Conservation (phyloP, 495 filamentous ascomycete species). For the Penicillium daleae region DNA sequence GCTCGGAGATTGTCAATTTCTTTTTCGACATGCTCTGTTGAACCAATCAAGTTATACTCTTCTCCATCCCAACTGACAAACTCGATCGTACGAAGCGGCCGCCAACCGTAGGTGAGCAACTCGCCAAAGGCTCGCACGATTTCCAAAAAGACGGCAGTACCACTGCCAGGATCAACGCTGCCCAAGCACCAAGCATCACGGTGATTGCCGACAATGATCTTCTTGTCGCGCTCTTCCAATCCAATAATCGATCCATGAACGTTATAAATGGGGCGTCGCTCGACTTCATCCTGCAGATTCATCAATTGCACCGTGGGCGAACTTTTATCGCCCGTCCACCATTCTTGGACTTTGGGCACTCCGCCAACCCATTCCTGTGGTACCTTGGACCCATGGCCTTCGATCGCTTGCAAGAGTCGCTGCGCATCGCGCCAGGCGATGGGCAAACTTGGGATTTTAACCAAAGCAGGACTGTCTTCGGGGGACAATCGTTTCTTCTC, state of each 20-base stretch:
- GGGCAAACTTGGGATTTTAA: conserved; percentile 85
- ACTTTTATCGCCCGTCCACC: conserved; percentile 79
- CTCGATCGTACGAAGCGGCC: conserved; percentile 87
- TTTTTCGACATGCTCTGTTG: conserved; percentile 90
- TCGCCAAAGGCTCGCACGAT: conserved; percentile 81
- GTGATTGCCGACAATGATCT: conserved; percentile 90
- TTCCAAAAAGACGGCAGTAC: conserved; percentile 90
- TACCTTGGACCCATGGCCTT: conserved; percentile 73
- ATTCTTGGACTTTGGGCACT: conserved; percentile 69
- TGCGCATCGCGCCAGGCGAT: conserved; percentile 88
- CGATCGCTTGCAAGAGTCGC: conserved; percentile 71
- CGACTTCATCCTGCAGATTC: conserved; percentile 84
- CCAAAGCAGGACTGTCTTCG: conserved; percentile 71
- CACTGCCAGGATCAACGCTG: conserved; percentile 81
- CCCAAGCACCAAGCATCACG: conserved; percentile 94
- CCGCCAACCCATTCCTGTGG: conserved; percentile 77
- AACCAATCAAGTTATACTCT: conserved; percentile 92
- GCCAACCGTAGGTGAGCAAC: conserved; percentile 74
- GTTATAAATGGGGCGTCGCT: conserved; percentile 87
- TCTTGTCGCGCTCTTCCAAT: conserved; percentile 81
- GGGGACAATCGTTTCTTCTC: conserved; percentile 63
- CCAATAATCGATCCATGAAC: conserved; percentile 80
- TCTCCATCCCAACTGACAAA: conserved; percentile 95
- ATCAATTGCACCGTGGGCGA: conserved; percentile 82
- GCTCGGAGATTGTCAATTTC: conserved; percentile 58